Evolutionary conservation across 2,329 filamentous ascomycete genomes (phyloP).

Genomic region (Xenosphaeropsis pyriputrescens): DNA sequence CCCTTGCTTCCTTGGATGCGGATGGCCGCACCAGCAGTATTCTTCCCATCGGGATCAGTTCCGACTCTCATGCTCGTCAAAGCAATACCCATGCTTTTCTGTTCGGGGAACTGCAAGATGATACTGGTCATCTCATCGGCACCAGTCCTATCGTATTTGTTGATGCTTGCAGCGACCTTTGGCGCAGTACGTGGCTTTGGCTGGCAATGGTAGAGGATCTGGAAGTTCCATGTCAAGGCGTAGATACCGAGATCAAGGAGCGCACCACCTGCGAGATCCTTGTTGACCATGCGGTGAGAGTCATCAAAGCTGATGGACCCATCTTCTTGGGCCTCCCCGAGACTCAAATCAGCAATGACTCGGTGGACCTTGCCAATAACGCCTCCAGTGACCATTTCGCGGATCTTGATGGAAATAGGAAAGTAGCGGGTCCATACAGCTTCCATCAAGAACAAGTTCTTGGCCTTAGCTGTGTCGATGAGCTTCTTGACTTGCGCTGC

Average conservation of each 20-base stretch:
- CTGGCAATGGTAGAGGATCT: constrained; percentile 54
- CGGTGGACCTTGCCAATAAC: constrained; percentile 28
- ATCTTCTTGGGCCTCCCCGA: constrained; percentile 34
- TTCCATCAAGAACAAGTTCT: constrained; percentile 47
- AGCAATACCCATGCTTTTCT: constrained; percentile 45
- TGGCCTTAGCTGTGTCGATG: constrained; percentile 42
- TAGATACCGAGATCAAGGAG: constrained; percentile 59
- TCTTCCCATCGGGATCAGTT: constrained; percentile 28
- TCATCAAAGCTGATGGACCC: constrained; percentile 25
- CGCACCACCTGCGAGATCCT: constrained; percentile 47
- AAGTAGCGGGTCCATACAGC: constrained; percentile 61
- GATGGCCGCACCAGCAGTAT: constrained; percentile 35
- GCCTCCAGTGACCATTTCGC: constrained; percentile 27
- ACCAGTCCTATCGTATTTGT: constrained; percentile 42
- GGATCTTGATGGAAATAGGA: constrained; percentile 44
- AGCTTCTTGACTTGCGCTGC: constrained; percentile 46
- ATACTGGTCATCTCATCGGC: constrained; percentile 50
- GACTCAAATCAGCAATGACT: constrained; percentile 22
- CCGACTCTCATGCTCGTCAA: constrained; percentile 33
- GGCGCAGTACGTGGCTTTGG: constrained; percentile 37
- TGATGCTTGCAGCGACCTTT: constrained; percentile 37
- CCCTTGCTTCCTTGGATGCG: constrained; percentile 51
- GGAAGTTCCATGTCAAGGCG: constrained; percentile 56
- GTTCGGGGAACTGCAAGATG: constrained; percentile 42
- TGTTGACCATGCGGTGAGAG: constrained; percentile 51